Percentiles rank a stretch among this genome's conserved stretches.
These are phyloP conservation scores for Ricinus communis DNA, from an alignment of 345 rosid genomes.

Conservation along the genomic window DNA sequence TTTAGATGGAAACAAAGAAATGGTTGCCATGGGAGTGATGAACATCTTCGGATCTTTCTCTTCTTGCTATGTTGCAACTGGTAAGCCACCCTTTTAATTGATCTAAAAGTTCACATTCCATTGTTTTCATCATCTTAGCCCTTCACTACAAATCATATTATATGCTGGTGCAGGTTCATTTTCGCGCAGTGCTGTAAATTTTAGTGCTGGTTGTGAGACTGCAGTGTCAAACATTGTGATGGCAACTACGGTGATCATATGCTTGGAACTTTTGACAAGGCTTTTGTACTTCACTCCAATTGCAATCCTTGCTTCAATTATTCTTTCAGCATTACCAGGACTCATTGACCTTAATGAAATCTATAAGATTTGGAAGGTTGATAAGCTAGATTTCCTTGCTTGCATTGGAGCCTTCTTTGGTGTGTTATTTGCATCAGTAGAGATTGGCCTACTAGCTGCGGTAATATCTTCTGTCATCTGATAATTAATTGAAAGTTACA, in stretches of 20 bases:
- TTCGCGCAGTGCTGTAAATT: slow-evolving; percentile 88
- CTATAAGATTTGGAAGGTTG: slow-evolving; percentile 68
- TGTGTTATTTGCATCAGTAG: slow-evolving; percentile 74
- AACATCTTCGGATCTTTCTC: slow-evolving; percentile 78
- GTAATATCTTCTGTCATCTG: slow-evolving; percentile 34
- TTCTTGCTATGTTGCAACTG: slow-evolving; percentile 89
- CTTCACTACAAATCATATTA: not conserved
- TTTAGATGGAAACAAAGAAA: slow-evolving; percentile 84
- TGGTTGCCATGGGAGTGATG: slow-evolving; percentile 82
- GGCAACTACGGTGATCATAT: slow-evolving; percentile 71
- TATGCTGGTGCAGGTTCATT: slow-evolving; percentile 61
- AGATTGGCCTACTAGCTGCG: slow-evolving; percentile 81
- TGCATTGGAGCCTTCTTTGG: slow-evolving; percentile 86
- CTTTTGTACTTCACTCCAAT: slow-evolving; percentile 77
- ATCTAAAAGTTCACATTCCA: too few species aligned
- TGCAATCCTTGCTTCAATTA: slow-evolving; percentile 78
- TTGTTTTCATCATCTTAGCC: not conserved
- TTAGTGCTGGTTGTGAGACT: slow-evolving; percentile 79
- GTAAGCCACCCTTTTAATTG: slow-evolving; percentile 25
- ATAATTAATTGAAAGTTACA: too few species aligned
- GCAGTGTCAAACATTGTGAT: slow-evolving; percentile 81
- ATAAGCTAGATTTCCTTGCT: slow-evolving; percentile 81
- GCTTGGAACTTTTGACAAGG: slow-evolving; percentile 60
- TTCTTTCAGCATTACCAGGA: slow-evolving; percentile 86
- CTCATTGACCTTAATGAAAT: slow-evolving; percentile 63